Evolutionary conservation across 2,329 filamentous ascomycete genomes (phyloP).

Genomic region (Talaromyces atroroseus): DNA sequence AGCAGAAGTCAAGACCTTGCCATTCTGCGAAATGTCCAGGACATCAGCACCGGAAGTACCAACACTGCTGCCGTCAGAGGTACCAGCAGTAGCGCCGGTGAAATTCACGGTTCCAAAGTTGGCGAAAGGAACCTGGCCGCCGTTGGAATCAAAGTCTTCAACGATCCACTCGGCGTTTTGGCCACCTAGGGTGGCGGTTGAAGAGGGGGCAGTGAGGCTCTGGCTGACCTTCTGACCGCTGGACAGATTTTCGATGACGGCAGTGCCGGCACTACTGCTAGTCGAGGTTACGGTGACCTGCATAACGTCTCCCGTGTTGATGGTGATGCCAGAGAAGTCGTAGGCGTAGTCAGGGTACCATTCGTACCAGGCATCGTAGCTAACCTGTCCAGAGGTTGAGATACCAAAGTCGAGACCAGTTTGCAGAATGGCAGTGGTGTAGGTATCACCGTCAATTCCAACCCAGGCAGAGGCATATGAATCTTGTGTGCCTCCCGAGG

Average conservation of each 20-base stretch:
- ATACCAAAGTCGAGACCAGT: constrained; percentile 54
- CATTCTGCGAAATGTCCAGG: constrained; percentile 45
- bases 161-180: constrained; percentile 61
- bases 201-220: constrained; percentile 42
- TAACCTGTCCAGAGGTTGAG: constrained; percentile 33
- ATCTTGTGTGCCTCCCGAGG: constrained; percentile 31
- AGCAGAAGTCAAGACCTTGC: constrained; percentile 28
- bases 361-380: constrained; percentile 56
- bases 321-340: constrained; percentile 45
- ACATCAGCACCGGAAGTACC: constrained; percentile 37
- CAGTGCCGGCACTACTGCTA: constrained; percentile 40
- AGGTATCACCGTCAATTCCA: constrained; percentile 58
- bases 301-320: constrained; percentile 45
- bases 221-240: constrained; percentile 51
- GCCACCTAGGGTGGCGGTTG: constrained; percentile 42
- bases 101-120: constrained; percentile 45
- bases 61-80: constrained; percentile 17
- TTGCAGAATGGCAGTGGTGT: constrained; percentile 50
- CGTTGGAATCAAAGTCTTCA: constrained; percentile 46
- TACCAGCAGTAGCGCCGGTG: constrained; percentile 26
- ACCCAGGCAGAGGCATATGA: constrained; percentile 55
- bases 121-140: constrained; percentile 40
- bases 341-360: constrained; percentile 56
- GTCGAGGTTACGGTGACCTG: constrained; percentile 35
- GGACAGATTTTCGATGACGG: constrained; percentile 48